These are phyloP conservation scores for Didymella glomerata DNA, from an alignment of 2,329 filamentous ascomycete genomes.

Conservation along the genomic window DNA sequence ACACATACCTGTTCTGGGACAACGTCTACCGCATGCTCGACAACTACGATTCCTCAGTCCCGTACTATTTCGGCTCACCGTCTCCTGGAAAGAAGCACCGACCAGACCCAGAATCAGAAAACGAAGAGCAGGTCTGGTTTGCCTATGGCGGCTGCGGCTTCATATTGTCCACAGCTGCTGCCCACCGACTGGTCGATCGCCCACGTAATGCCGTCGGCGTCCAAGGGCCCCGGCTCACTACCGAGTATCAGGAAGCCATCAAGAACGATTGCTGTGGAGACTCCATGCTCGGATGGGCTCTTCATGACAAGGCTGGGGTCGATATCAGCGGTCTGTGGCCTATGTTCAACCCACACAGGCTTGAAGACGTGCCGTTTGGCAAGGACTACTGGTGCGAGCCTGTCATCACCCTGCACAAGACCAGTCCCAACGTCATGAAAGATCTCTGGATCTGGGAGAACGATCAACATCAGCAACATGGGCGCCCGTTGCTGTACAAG, in stretches of 20 bases:
- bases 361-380: slow-evolving; percentile 45
- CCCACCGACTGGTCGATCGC: slow-evolving; percentile 56
- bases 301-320: slow-evolving; percentile 31
- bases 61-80: slow-evolving; percentile 47
- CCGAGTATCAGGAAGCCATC: slow-evolving; percentile 20
- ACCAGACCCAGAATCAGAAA: slow-evolving; percentile 31
- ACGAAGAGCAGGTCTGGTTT: slow-evolving; percentile 50
- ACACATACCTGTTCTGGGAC: slow-evolving; percentile 36
- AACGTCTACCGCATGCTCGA: slow-evolving; percentile 45
- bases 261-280: slow-evolving; percentile 52
- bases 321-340: slow-evolving; percentile 45
- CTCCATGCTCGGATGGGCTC: slow-evolving; percentile 32
- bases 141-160: slow-evolving; percentile 51
- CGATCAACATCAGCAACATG: slow-evolving; percentile 22
- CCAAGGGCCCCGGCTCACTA: slow-evolving; percentile 20
- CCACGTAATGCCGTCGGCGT: slow-evolving; percentile 28
- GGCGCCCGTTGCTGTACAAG: slow-evolving; percentile 22
- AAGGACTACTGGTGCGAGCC: slow-evolving; percentile 50
- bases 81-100: slow-evolving; percentile 20
- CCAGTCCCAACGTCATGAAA: slow-evolving; percentile 52
- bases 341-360: slow-evolving; percentile 51
- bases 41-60: slow-evolving; percentile 37
- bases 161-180: slow-evolving; percentile 55
- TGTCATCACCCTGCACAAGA: slow-evolving; percentile 44
- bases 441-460: slow-evolving; percentile 55